Evolutionary conservation across 2,329 filamentous ascomycete species (phyloP), one percentile per base, ranked within the genome.

Genomic region (Trichoderma hamatum): DNA sequence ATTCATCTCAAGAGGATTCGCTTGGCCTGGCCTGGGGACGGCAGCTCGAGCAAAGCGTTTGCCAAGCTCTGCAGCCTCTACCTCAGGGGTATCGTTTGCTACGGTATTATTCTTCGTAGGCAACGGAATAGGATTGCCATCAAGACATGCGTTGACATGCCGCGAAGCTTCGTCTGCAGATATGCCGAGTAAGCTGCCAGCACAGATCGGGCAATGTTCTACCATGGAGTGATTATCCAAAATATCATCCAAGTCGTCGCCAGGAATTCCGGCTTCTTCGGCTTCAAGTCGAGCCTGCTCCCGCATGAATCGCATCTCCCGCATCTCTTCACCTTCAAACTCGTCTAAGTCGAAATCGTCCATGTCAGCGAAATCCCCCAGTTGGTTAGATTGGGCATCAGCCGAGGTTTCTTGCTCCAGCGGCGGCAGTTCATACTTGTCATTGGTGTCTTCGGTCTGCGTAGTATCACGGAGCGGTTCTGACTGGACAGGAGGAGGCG

Each of bases 71-170:
- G 76, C 78, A 63, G 75, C 80, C 61, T 82, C 79, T 34, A 81
- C 77, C 34, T 76, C 77, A 28, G 74, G 61, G 6, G 65, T 34
- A 59, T 75, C 70, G 16, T 66, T 59, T 67, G 64, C 69, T 4
- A 68, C 51, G 32, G 52, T 19, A 30, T 70, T 73, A 21, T 71
- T 69, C 30, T 73, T 72, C 9, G 54, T 55, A 7, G 80, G 85
- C 16, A 91, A 74, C 2, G 90, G 86, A 55, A 88, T 85, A 5
- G 91, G 87, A 56, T 91, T 91, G 1, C 93, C 93, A 77, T 99
- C 96, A 2, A 99, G 84, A 79, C 96, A 99, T 11, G 90, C 89
- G 77, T 99, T 99, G 72, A 99, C 96, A 78, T 99, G 96, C 2
- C 90, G 81, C 7, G 91, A 92, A 11, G 90, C 91, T 73, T 95